Base-by-base conservation (phyloP, 225 moss, liverwort and hornwort genomes). In the Polytrichum commune region DNA sequence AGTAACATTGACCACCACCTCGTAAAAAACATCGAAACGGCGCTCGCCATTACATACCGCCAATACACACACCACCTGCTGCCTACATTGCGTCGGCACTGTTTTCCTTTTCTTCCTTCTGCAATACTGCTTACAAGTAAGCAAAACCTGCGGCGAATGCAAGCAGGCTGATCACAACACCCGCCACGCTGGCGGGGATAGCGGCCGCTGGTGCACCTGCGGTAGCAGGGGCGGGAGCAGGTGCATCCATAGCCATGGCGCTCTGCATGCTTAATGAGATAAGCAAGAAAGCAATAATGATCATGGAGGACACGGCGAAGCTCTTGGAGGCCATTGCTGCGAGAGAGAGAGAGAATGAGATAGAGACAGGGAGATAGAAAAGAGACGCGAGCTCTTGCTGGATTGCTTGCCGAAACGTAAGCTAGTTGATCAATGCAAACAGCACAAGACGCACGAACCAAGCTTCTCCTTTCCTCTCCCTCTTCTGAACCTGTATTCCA, bases 291-390 rank as follows among this genome's bases (percentile, higher is more conserved):
- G 67, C 28, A 5, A 62, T 54, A 6, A 68, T 19, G 53, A 75
- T 54, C 60, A 62, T 62, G 27, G 54, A 20, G 9, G 74, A 38
- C 7, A 27, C 68, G 7, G 53, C 35, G 22, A 16, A 61, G 67
- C 53, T 62, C 68, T 68, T 68, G 68, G 25, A 75, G 68, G 75
- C 75, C 75, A 75, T 75, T 67, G 25, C 29, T 63, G 5, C 33
- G 8, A 24, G 9, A 4, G 16, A 5, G 1, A n/a, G 54, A 35
- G 18, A 33, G 54, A 55, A 0, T 6, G 8, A 53, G 26, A 26
- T 26, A 26, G 26, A 26, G n/a, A n/a, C n/a, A n/a, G 0, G 6
- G 8, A 53, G 26, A 26, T 26, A 26, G 26, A 26, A 26, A 2
- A 19, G 4, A 24, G 23, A 28, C 22, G 7, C 30, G n/a, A 58